Base-by-base conservation (phyloP, 108 stramenopile genomes). In the Chaetoceros muelleri region DNA sequence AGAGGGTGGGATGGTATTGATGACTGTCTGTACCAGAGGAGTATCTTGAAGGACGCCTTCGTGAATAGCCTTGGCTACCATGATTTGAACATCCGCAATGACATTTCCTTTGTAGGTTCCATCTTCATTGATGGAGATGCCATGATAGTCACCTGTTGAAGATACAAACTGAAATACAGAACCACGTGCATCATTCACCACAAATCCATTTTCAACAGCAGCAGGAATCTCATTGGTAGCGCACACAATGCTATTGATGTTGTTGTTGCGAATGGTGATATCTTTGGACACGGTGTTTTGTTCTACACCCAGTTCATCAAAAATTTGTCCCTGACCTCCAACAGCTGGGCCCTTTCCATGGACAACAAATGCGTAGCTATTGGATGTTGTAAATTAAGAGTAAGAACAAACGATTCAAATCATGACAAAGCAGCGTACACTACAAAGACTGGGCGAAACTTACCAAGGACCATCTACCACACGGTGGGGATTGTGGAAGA, bases 321-420 rank as follows among this genome's bases (percentile, higher is more conserved):
- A 13, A 17, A n/a, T n/a, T n/a, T n/a, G n/a, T 7, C 58, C 58
- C n/a, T 53, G 52, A 1, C 61, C 61, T 44, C 61, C 61, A 25
- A 62, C 61, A 21, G 61, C 61, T n/a, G 61, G 61, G 28, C 61
- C 61, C 1, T 46, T 55, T 1, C 61, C 61, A 44, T 62, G 61
- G 1, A 62, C 54, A 1, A 62, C n/a, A 54, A 62, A 62, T 3
- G 24, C 61, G 22, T 62, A 62, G 44, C n/a, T n/a, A n/a, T n/a
- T n/a, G n/a, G n/a, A n/a, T n/a, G n/a, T n/a, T n/a, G n/a, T n/a
- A n/a, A n/a, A n/a, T n/a, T n/a, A n/a, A n/a, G n/a, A n/a, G n/a
- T n/a, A n/a, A n/a, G n/a, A n/a, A n/a, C n/a, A n/a, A n/a, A n/a
- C n/a, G n/a, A n/a, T n/a, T n/a, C 61, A 62, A 13, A 44, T 44